Percentiles rank a stretch among this genome's conserved stretches.
Conservation (phyloP, 805 yeast species). For the Starmerella tilneyi region DNA sequence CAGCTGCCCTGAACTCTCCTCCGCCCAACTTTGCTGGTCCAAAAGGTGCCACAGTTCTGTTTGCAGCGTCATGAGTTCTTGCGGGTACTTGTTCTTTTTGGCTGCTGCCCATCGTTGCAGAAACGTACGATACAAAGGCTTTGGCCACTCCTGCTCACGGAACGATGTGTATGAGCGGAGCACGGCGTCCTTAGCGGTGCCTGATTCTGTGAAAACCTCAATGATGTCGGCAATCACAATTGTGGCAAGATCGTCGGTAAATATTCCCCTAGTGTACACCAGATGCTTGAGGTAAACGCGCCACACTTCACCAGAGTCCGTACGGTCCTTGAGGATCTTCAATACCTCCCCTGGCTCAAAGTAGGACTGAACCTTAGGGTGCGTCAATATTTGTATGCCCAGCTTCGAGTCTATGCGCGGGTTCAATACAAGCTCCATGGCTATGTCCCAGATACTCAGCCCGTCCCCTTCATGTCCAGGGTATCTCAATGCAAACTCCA, state of each 20-base stretch:
- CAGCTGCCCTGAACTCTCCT: constrained; percentile 22
- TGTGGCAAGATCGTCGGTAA: constrained; percentile 28
- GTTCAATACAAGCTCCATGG: constrained; percentile 18
- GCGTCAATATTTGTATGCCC: constrained; percentile 31
- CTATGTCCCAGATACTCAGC: constrained; percentile 28
- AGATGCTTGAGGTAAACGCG: constrained; percentile 30
- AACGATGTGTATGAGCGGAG: constrained; percentile 24
- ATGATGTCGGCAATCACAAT: constrained; percentile 31
- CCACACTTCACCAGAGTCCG: constrained; percentile 33
- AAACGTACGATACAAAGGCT: constrained; percentile 24
- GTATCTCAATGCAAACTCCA: constrained; percentile 15
- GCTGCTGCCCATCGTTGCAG: neutral
- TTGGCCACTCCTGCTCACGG: constrained; percentile 29
- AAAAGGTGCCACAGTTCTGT: constrained; percentile 18
- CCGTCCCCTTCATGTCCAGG: neutral
- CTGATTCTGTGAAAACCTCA: constrained; percentile 20
- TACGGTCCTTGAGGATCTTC: constrained; percentile 26
- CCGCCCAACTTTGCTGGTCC: neutral
- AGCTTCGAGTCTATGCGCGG: constrained; percentile 23
- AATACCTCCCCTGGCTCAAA: constrained; percentile 28
- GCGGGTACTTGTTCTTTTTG: constrained; percentile 5
- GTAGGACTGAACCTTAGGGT: constrained; percentile 19
- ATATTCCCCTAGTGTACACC: constrained; percentile 20
- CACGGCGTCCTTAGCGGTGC: neutral
- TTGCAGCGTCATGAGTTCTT: constrained; percentile 16